Conservation (phyloP, 164 flowering plant genomes). For the Tetracentron sinense region DNA sequence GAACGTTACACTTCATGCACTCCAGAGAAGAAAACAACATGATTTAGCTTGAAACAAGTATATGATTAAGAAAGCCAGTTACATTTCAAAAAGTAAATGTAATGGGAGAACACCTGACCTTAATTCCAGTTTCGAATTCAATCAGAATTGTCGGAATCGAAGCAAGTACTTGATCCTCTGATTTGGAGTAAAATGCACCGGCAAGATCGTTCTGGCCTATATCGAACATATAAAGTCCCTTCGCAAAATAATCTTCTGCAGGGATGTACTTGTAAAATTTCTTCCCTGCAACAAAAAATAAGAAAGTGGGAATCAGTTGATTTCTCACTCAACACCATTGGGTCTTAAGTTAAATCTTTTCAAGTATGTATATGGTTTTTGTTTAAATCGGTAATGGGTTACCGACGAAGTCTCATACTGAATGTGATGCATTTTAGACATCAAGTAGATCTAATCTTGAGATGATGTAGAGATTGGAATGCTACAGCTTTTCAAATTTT, state of each 20-base stretch:
- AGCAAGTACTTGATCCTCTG: slow-evolving; percentile 82
- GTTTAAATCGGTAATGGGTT: no score
- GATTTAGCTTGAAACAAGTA: no score
- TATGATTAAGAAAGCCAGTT: neutral
- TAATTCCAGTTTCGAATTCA: slow-evolving; percentile 67
- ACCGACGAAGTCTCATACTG: no score
- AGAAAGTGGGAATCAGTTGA: neutral
- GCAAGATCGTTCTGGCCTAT: slow-evolving; percentile 97
- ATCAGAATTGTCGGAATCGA: slow-evolving; percentile 65
- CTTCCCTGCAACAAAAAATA: slow-evolving; percentile 45
- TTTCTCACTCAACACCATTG: neutral
- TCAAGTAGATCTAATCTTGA: no score
- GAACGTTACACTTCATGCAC: no score
- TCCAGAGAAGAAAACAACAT: no score
- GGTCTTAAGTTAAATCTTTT: no score
- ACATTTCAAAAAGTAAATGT: neutral
- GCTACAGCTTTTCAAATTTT: no score
- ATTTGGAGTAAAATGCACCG: slow-evolving; percentile 77
- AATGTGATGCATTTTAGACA: neutral
- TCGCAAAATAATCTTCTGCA: slow-evolving; percentile 42
- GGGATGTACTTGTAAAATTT: slow-evolving; percentile 63
- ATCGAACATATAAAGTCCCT: slow-evolving; percentile 86
- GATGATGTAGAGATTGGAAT: no score
- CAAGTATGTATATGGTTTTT: neutral
- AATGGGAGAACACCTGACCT: slow-evolving; percentile 38